These are phyloP conservation scores for Plantago major DNA, from an alignment of 257 asterid genomes.

Conservation along the genomic window DNA sequence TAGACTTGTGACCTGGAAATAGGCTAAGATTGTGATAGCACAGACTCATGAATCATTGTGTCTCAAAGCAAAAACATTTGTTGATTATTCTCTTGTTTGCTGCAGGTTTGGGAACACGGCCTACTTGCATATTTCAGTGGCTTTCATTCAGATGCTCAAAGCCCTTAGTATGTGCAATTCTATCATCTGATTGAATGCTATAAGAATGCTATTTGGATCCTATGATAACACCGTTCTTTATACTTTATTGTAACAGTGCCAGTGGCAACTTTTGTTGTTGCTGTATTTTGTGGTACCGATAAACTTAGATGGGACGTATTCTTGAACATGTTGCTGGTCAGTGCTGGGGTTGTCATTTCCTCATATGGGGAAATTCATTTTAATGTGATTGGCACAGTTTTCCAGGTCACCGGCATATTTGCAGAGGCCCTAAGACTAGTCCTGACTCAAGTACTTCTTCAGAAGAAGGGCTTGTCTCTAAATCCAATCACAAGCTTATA, in stretches of 20 bases:
- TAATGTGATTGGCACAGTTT: conserved; percentile 69
- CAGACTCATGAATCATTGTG: neutral
- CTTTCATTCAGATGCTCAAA: conserved; percentile 90
- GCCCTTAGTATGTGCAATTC: conserved; percentile 57
- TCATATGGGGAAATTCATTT: conserved; percentile 80
- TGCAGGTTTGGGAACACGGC: conserved; percentile 89
- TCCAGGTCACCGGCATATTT: conserved; percentile 78
- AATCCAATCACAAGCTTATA: conserved; percentile 79
- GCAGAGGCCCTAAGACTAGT: conserved; percentile 80
- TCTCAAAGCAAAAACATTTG: neutral
- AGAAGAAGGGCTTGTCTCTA: conserved; percentile 72
- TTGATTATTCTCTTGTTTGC: conserved; percentile 4
- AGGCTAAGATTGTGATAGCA: neutral
- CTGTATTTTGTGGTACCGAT: conserved; percentile 73
- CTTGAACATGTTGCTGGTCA: conserved; percentile 73
- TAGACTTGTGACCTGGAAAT: neutral
- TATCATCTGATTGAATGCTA: neutral
- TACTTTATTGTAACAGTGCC: conserved; percentile 50
- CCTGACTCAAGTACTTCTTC: conserved; percentile 80
- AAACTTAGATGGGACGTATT: conserved; percentile 69
- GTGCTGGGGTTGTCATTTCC: conserved; percentile 71
- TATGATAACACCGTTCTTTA: conserved; percentile 7
- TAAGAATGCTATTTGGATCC: conserved; percentile 3
- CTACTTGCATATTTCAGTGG: conserved; percentile 70
- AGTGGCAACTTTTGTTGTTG: conserved; percentile 73